A percentile compares a stretch with the other conserved stretches of the same genome.
These are phyloP conservation scores for Trichoderma polysporum DNA, from an alignment of 2,329 filamentous ascomycete species.

Conservation along the genomic window DNA sequence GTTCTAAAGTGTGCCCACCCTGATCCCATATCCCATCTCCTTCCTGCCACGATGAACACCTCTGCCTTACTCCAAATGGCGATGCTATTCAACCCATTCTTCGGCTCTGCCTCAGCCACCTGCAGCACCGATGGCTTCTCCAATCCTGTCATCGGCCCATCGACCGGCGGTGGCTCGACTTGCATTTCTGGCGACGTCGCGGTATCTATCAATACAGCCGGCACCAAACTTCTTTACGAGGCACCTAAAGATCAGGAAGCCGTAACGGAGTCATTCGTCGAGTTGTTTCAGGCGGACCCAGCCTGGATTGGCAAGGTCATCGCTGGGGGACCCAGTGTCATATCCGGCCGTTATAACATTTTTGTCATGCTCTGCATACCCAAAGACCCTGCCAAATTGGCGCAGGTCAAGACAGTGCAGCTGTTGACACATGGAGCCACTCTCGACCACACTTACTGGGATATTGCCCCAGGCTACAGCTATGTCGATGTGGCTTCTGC, in stretches of 20 bases:
- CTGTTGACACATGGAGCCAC: slow-evolving; percentile 8
- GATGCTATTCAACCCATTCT: neutral
- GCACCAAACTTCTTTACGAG: neutral
- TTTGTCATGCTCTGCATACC: slow-evolving; percentile 9
- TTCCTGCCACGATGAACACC: neutral
- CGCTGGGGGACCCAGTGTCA: neutral
- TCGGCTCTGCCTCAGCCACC: neutral
- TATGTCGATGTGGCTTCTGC: slow-evolving; percentile 1
- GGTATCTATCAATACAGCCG: neutral
- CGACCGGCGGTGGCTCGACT: neutral
- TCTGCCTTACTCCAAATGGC: neutral
- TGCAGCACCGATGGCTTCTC: neutral
- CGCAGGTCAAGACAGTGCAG: neutral
- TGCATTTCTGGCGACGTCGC: slow-evolving; percentile 3
- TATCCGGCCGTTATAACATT: neutral
- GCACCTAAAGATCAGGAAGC: neutral
- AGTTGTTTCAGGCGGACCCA: neutral
- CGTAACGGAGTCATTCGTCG: neutral
- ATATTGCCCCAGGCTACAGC: neutral
- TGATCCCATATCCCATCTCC: neutral
- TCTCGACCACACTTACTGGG: slow-evolving; percentile 9
- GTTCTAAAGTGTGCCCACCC: neutral
- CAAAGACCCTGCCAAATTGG: neutral
- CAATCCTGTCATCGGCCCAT: neutral
- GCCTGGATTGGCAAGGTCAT: neutral